Base-by-base conservation (phyloP, 2,329 filamentous ascomycete species). In the Penicillium polonicum region DNA sequence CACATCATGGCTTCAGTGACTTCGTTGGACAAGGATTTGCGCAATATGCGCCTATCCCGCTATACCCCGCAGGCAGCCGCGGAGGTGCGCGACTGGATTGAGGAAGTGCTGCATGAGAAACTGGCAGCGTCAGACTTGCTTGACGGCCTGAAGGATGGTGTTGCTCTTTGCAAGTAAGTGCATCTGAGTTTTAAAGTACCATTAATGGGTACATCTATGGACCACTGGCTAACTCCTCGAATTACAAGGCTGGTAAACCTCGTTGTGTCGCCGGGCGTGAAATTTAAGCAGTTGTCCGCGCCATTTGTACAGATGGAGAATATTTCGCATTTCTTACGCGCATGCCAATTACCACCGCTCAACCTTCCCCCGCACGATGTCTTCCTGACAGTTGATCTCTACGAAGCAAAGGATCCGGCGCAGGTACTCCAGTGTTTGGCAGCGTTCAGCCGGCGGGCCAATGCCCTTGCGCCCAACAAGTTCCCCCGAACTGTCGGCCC, bases 291-390 rank as follows among this genome's bases (percentile, higher is more conserved):
- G 71, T 96, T 92, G 1, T 79, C 86, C 41, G 97, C 97, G 93
- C 94, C 94, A 0, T 99, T 99, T 73, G 93, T 97, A 41, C 94
- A 99, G 76, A 97, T 97, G 92, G 94, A 99, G 76, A 99, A 99
- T 74, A 97, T 99, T 71, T 95, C 92, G 5, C 91, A 96, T 72
- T 99, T 97, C 77, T 85, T 99, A 53, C 87, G 85, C 70, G 92
- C 91, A 59, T 96, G 92, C 79, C 90, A 96, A 76, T 80, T 85
- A 50, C 85, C 90, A 27, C 94, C 94, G 0, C 80, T 99, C 52
- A 92, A 88, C 75, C 86, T 99, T 59, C 92, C 91, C 57, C 88
- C 92, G 45, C 94, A 99, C 79, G 94, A 99, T 76, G 87, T 92
- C 65, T 99, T 99, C 78, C 86, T 97, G 60, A 99, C 94, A 5